Conservation (phyloP, 305 asterid genomes). For the Fraxinus paxiana region DNA sequence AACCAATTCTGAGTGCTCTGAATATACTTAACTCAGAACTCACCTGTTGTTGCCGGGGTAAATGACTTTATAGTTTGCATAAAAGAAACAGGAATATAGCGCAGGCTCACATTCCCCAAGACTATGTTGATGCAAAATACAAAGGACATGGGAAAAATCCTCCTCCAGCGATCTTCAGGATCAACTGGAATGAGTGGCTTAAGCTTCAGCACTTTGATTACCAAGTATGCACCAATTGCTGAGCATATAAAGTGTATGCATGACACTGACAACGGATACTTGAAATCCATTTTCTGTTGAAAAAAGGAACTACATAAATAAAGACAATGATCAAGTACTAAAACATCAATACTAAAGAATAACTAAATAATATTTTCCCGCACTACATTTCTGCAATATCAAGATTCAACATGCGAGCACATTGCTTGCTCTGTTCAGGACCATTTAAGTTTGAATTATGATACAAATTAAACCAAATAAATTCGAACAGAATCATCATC, state of each 20-base stretch:
- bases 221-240: slow-evolving; percentile 74
- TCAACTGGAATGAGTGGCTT: slow-evolving; percentile 82
- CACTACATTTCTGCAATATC: not conserved
- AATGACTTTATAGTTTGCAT: slow-evolving; percentile 58
- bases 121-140: slow-evolving; percentile 48
- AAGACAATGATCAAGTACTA: slow-evolving; percentile 9
- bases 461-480: not conserved
- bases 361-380: not conserved
- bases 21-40: slow-evolving; percentile 6
- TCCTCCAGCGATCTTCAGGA: slow-evolving; percentile 87
- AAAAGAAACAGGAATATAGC: slow-evolving; percentile 51
- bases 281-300: slow-evolving; percentile 80
- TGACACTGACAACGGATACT: slow-evolving; percentile 82
- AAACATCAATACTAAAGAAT: not conserved
- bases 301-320: not conserved
- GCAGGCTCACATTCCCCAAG: slow-evolving; percentile 46
- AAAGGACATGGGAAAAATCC: slow-evolving; percentile 56
- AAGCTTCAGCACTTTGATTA: slow-evolving; percentile 73
- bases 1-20: slow-evolving; percentile 16
- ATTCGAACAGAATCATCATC: not conserved
- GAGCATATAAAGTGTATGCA: slow-evolving; percentile 83
- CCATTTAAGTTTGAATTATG: not conserved
- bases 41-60: slow-evolving; percentile 68
- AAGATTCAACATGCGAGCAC: not conserved
- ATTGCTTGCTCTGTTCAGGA: slow-evolving; percentile 25